Evolutionary conservation across 2,329 filamentous ascomycete species (phyloP).

Genomic region (Ciborinia camelliae): DNA sequence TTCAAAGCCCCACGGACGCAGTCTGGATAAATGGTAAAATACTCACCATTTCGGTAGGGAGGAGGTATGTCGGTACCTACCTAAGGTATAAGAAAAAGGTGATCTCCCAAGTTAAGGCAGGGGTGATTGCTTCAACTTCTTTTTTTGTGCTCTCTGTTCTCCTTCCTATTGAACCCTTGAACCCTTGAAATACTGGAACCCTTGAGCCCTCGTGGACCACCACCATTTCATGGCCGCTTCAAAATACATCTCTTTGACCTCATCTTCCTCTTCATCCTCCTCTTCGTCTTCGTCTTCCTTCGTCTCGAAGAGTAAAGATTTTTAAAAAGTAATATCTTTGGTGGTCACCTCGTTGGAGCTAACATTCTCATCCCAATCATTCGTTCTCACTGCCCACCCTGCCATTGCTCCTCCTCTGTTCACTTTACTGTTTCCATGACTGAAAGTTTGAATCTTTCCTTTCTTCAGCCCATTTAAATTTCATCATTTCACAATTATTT

Average conservation of each 20-base stretch:
- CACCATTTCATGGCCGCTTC: neutral
- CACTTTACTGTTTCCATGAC: neutral
- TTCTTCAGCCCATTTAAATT: neutral
- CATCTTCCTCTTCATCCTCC: neutral
- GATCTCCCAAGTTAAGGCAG: neutral
- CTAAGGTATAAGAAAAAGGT: slow-evolving; percentile 7
- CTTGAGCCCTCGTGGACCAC: neutral
- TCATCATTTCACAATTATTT: neutral
- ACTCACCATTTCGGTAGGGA: neutral
- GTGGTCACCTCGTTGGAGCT: neutral
- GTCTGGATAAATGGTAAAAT: neutral
- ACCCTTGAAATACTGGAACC: too few relatives aligned
- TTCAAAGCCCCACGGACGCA: neutral
- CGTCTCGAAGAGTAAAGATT: neutral
- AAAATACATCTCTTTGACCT: neutral
- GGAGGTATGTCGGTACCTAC: neutral
- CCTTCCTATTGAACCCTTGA: slow-evolving; percentile 1
- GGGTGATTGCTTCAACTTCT: neutral
- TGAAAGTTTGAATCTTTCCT: slow-evolving; percentile 2
- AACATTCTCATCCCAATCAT: neutral
- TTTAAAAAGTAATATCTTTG: neutral
- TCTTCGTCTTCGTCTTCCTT: neutral
- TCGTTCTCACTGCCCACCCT: neutral
- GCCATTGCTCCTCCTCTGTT: neutral
- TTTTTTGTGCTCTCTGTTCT: neutral